Percentiles rank a stretch among this genome's conserved stretches.
phyloP scores from a whole-genome alignment of 2,329 filamentous ascomycete species.

The Sarocladium oryzae region DNA sequence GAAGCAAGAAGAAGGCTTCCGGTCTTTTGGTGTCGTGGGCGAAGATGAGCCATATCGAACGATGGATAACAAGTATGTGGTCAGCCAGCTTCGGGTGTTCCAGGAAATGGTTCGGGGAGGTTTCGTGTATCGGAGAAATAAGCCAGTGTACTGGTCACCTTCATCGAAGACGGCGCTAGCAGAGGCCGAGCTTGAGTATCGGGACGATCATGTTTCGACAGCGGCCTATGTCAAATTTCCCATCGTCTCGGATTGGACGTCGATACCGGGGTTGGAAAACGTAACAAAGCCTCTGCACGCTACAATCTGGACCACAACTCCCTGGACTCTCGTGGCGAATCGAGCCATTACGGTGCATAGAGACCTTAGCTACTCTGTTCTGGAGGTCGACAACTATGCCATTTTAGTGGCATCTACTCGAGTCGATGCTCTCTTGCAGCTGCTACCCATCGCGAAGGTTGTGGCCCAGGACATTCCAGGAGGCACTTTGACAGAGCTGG shows the following conservation, averaged over 20 bases:
- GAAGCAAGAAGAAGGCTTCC: constrained; percentile 68
- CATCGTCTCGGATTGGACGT: constrained; percentile 39
- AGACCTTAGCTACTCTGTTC: constrained; percentile 66
- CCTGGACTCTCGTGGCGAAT: constrained; percentile 95
- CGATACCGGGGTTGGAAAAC: constrained; percentile 27
- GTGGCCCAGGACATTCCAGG: constrained; percentile 55
- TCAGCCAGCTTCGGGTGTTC: constrained; percentile 69
- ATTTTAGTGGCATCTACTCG: constrained; percentile 68
- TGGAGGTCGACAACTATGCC: constrained; percentile 50
- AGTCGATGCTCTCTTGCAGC: constrained; percentile 49
- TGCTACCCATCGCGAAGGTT: constrained; percentile 45
- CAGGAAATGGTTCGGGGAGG: constrained; percentile 66
- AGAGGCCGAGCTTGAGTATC: constrained; percentile 80
- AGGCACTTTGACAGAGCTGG: constrained; percentile 54
- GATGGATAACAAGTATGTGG: constrained; percentile 70
- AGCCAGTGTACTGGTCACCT: constrained; percentile 83
- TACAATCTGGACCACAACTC: constrained; percentile 98
- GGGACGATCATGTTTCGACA: constrained; percentile 63
- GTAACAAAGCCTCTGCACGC: constrained; percentile 55
- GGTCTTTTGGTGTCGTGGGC: constrained; percentile 69
- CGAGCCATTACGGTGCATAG: constrained; percentile 76
- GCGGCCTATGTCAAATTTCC: constrained; percentile 79
- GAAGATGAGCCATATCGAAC: constrained; percentile 70
- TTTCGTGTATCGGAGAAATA: constrained; percentile 70
- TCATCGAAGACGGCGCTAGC: constrained; percentile 73